phyloP scores from a whole-genome alignment of 192 early-diverging fungal species.

The Gaertneriomyces sp. region DNA sequence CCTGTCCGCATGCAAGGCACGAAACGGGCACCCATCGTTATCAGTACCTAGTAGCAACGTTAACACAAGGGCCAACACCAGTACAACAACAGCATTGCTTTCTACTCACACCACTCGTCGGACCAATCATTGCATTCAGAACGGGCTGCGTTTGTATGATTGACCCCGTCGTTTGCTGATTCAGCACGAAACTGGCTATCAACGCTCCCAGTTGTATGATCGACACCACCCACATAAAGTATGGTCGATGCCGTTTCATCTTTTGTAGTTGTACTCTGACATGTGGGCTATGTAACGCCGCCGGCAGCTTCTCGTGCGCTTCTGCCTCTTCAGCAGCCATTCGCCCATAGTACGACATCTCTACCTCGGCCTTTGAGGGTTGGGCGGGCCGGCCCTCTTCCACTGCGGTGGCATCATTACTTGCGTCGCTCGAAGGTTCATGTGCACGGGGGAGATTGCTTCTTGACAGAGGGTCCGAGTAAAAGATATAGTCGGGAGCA shows the following conservation, averaged over 20 bases:
- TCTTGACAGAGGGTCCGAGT: constrained; percentile 22
- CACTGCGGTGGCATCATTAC: neutral
- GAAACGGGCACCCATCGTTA: constrained; percentile 70
- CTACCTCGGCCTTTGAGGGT: neutral
- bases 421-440: neutral
- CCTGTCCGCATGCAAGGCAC: constrained; percentile 70
- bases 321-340: constrained; percentile 25
- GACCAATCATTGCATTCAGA: constrained; percentile 83
- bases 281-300: constrained; percentile 43
- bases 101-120: constrained; percentile 42
- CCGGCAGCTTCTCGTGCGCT: constrained; percentile 19
- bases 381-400: neutral
- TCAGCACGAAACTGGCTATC: constrained; percentile 37
- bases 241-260: constrained; percentile 45
- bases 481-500: constrained; percentile 20
- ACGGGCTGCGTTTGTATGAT: constrained; percentile 58
- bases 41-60: constrained; percentile 45
- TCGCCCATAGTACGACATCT: constrained; percentile 19
- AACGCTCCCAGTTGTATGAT: constrained; percentile 36
- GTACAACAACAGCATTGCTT: constrained; percentile 14
- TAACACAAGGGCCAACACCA: neutral
- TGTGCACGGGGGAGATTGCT: constrained; percentile 9
- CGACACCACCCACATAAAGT: constrained; percentile 45
- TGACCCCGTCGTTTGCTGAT: constrained; percentile 54
- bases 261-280: constrained; percentile 40